Conservation (phyloP, 805 yeast species). For the Kuraishia cidri region DNA sequence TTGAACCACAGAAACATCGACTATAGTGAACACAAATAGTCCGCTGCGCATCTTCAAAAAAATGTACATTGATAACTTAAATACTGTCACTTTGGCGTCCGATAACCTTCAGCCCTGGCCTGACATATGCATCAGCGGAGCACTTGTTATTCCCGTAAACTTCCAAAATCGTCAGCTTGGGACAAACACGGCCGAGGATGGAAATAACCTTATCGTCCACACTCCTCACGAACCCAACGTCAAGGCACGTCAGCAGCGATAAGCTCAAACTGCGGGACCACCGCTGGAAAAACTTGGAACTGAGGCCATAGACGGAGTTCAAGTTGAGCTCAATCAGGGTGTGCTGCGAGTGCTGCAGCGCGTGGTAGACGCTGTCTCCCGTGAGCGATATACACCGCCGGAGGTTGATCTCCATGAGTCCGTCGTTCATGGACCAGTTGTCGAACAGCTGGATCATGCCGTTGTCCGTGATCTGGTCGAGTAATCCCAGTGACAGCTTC, state of each 20-base stretch:
- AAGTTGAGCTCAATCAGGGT: slow-evolving; percentile 64
- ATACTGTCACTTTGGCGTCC: slow-evolving; percentile 69
- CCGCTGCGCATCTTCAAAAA: too few relatives aligned
- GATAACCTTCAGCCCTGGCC: slow-evolving; percentile 50
- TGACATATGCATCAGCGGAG: slow-evolving; percentile 40
- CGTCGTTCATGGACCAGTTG: slow-evolving; percentile 46
- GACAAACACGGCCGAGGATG: slow-evolving; percentile 47
- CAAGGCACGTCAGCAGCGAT: slow-evolving; percentile 59
- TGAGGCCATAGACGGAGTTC: slow-evolving; percentile 60
- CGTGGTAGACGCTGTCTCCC: slow-evolving; percentile 50
- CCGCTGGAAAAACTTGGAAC: slow-evolving; percentile 38
- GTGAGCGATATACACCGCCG: slow-evolving; percentile 59
- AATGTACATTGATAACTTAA: too few relatives aligned
- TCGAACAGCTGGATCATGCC: slow-evolving; percentile 54
- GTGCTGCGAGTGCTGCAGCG: slow-evolving; percentile 52
- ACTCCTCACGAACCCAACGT: slow-evolving; percentile 72
- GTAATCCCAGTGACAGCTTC: slow-evolving; percentile 43
- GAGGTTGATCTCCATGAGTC: slow-evolving; percentile 51
- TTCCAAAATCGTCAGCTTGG: slow-evolving; percentile 56
- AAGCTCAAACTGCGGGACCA: slow-evolving; percentile 31
- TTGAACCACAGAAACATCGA: too few relatives aligned
- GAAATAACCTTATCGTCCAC: slow-evolving; percentile 65
- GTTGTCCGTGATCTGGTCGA: slow-evolving; percentile 63
- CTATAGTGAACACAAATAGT: too few relatives aligned
- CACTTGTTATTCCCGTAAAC: slow-evolving; percentile 76